Evolutionary conservation across 2,329 filamentous ascomycete genomes (phyloP).

Genomic region (Pestalotiopsis sp.): DNA sequence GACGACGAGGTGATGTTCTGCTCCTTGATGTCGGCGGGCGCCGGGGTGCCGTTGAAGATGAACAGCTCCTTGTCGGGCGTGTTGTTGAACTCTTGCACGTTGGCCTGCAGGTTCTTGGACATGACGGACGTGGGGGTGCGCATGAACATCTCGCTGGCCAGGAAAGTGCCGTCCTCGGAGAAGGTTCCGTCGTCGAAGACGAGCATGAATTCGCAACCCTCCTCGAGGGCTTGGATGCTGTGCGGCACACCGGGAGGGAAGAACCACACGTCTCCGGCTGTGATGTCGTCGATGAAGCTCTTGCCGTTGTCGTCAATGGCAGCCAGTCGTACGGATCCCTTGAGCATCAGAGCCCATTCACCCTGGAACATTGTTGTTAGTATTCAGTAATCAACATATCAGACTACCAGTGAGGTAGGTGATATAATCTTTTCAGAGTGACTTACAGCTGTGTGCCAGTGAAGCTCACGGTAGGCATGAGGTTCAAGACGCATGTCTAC

Average conservation of each 20-base stretch:
- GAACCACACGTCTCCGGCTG: conserved; percentile 56
- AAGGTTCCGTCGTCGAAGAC: conserved; percentile 63
- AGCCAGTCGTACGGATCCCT: conserved; percentile 53
- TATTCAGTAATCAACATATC: background rate
- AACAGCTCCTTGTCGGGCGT: conserved; percentile 50
- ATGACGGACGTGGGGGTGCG: conserved; percentile 55
- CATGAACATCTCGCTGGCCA: conserved; percentile 55
- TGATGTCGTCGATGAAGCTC: conserved; percentile 49
- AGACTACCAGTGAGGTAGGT: background rate
- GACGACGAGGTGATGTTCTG: conserved; percentile 50
- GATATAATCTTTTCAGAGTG: background rate
- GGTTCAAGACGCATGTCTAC: conserved; percentile 62
- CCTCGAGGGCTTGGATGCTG: conserved; percentile 56
- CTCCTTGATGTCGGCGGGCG: conserved; percentile 45
- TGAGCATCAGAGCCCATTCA: conserved; percentile 48
- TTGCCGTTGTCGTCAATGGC: conserved; percentile 55
- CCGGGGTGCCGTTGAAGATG: conserved; percentile 55
- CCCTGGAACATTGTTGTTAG: conserved; percentile 20
- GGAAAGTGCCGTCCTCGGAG: conserved; percentile 62
- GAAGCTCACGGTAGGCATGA: conserved; percentile 60
- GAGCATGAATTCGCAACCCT: conserved; percentile 60
- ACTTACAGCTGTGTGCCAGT: background rate
- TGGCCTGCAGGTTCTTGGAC: conserved; percentile 55
- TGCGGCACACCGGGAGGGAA: conserved; percentile 53
- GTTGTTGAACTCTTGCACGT: conserved; percentile 48